Conservation (phyloP, 306 rosid genomes). For the Mucuna pruriens region DNA sequence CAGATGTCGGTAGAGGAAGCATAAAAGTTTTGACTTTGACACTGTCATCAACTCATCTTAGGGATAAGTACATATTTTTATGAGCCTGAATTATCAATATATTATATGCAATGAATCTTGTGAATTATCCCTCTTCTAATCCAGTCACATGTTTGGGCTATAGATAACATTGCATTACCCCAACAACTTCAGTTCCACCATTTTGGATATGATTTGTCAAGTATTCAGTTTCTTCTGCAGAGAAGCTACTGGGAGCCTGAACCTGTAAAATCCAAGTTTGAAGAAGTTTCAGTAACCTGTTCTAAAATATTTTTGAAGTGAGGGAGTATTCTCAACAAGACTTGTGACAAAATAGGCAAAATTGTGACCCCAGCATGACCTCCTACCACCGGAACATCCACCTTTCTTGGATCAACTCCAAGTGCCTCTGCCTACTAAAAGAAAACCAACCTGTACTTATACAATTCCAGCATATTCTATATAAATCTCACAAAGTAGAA, state of each 20-base stretch:
- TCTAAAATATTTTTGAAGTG: neutral
- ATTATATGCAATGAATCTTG: conserved; percentile 3
- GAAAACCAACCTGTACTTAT: conserved; percentile 28
- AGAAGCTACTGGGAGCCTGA: conserved; percentile 87
- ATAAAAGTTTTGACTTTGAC: neutral
- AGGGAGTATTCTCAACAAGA: conserved; percentile 34
- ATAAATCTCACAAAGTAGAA: conserved; percentile 6
- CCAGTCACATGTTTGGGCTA: neutral
- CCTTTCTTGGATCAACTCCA: conserved; percentile 91
- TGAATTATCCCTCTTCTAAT: conserved; percentile 20
- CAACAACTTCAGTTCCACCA: conserved; percentile 99
- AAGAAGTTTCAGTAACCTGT: conserved; percentile 9
- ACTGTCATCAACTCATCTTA: neutral
- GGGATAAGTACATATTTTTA: neutral
- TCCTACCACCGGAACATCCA: conserved; percentile 96
- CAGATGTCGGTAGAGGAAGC: neutral
- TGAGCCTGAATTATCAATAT: neutral
- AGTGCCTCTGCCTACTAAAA: conserved; percentile 83
- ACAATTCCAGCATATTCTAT: neutral
- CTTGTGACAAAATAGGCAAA: conserved; percentile 97
- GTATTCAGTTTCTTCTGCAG: conserved; percentile 70
- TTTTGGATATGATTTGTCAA: conserved; percentile 94
- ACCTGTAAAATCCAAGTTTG: conserved; percentile 58
- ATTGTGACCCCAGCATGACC: conserved; percentile 97
- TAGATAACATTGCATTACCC: conserved; percentile 51